Conservation (phyloP, 768 basidiomycete genomes). For the Leccinum disarticulatum region DNA sequence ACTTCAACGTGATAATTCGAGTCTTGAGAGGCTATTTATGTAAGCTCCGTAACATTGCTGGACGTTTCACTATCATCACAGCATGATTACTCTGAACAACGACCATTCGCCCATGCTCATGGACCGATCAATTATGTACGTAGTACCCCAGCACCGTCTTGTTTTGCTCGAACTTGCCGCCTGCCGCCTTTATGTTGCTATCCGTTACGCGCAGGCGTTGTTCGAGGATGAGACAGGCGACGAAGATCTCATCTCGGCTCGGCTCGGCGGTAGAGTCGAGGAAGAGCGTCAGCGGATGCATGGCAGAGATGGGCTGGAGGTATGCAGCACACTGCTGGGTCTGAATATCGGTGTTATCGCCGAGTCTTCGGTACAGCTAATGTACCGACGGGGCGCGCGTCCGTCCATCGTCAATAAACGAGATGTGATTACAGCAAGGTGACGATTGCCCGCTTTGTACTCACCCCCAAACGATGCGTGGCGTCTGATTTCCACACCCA, state of each 20-base stretch:
- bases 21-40: background rate
- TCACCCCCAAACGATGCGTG: constrained; percentile 10
- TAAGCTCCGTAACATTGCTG: background rate
- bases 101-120: background rate
- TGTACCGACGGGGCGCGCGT: background rate
- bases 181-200: constrained; percentile 6
- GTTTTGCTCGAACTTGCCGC: constrained; percentile 17
- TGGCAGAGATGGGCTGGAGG: constrained; percentile 5
- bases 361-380: constrained; percentile 8
- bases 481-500: constrained; percentile 17
- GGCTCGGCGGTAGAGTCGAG: constrained; percentile 8
- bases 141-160: constrained; percentile 8
- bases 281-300: constrained; percentile 11
- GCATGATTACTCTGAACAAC: background rate
- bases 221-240: constrained; percentile 17
- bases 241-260: constrained; percentile 14
- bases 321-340: constrained; percentile 10
- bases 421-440: background rate
- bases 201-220: constrained; percentile 13
- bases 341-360: background rate
- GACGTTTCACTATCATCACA: background rate
- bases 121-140: background rate
- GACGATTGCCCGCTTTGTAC: background rate
- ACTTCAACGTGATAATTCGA: background rate
- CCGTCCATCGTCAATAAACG: background rate